These are phyloP conservation scores for Saccharomycopsis hybrid DNA, from an alignment of 1,139 yeast species.

Conservation along the genomic window DNA sequence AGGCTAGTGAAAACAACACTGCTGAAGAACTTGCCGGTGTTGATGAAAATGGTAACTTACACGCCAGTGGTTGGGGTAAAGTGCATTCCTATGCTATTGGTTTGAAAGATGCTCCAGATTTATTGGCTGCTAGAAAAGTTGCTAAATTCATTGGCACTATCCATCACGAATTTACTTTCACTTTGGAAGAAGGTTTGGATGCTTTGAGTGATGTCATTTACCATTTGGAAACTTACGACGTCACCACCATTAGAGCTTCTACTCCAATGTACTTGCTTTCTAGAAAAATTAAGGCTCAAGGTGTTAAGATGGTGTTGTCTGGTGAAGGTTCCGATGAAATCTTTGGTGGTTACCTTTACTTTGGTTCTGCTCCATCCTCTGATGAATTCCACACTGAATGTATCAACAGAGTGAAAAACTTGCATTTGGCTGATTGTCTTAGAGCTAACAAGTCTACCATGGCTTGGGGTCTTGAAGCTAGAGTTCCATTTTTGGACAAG, in stretches of 20 bases:
- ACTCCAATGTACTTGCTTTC: conserved; percentile 97
- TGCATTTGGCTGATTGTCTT: conserved; percentile 93
- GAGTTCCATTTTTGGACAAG: conserved; percentile 97
- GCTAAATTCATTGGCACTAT: conserved; percentile 92
- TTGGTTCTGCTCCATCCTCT: conserved; percentile 92
- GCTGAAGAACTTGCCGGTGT: conserved; percentile 70
- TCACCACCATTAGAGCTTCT: conserved; percentile 97
- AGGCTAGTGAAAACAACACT: conserved; percentile 54
- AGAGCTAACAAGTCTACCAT: conserved; percentile 99
- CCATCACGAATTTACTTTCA: conserved; percentile 97
- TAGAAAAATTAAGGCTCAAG: conserved; percentile 97
- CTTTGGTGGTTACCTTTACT: conserved; percentile 96
- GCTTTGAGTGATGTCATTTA: conserved; percentile 90
- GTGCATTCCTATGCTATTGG: conserved; percentile 97
- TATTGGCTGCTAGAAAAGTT: conserved; percentile 92
- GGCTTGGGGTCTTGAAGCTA: conserved; percentile 99
- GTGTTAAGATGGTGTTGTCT: conserved; percentile 97
- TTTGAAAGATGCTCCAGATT: conserved; percentile 95
- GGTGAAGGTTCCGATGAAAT: conserved; percentile 99
- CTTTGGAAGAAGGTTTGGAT: conserved; percentile 93
- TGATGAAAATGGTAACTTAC: conserved; percentile 79
- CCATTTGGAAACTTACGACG: conserved; percentile 96
- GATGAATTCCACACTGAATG: conserved; percentile 92
- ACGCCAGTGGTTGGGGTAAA: conserved; percentile 61
- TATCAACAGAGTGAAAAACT: conserved; percentile 92